Base-by-base conservation (phyloP, 2,329 filamentous ascomycete species). In the Claviceps humidiphila region DNA sequence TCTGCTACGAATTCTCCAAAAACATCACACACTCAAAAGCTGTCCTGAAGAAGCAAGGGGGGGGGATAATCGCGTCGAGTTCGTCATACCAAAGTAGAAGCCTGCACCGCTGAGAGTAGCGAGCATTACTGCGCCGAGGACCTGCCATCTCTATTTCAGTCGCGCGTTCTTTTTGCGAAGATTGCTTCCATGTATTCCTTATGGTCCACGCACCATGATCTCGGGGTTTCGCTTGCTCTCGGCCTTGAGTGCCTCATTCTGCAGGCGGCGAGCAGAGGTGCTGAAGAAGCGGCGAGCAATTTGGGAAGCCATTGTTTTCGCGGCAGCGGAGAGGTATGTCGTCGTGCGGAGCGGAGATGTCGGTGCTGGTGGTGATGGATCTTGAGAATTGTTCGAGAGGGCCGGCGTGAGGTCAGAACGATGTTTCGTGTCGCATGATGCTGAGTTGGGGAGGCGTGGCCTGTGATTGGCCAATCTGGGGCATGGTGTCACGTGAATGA, bases 91-190 rank as follows among this genome's bases (percentile, higher is more conserved):
- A 64, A 93, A 87, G 74, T 90, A 89, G 82, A 84, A 95, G 68
- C 91, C 91, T 60, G 88, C 91, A 63, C 93, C 82, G 65, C 84
- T 83, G 66, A 96, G 86, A 63, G 88, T 86, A 68, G 84, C 84
- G 63, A 85, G 83, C 89, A 97, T 95, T 69, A 97, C 84, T 66
- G 82, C 87, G 58, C 90, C 80, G 59, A 98, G 85, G 65, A 97
- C 82, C 93, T 97, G 17, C 13, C 37, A 54, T 40, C 41, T 17
- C 8, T 42, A 34, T 42, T 50, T 37, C 52, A 47, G 11, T 44
- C 30, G 43, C 24, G 30, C 24, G 5, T 41, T 22, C 24, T 34
- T 22, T n/a, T 17, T 5, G 17, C 17, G 24, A 5, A 5, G 9
- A 3, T 6, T 20, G 26, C 44, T 38, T 66, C 30, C 30, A 9